Percentiles rank a stretch among this genome's conserved stretches.
These are phyloP conservation scores for Colletotrichum gloeosporioides DNA, from an alignment of 2,329 filamentous ascomycete species.

Conservation along the genomic window DNA sequence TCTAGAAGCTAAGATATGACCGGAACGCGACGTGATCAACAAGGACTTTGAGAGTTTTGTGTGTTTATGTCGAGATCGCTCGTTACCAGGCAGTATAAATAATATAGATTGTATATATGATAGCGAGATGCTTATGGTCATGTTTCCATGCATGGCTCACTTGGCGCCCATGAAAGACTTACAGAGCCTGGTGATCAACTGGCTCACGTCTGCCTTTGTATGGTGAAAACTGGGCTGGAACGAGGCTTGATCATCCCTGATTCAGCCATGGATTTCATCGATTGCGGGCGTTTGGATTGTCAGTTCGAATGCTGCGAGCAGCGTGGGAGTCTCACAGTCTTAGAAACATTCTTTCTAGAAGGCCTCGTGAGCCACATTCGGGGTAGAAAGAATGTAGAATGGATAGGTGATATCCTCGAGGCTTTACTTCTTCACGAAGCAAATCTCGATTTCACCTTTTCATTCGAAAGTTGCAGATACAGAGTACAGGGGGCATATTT, in stretches of 20 bases:
- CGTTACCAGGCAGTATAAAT: background rate
- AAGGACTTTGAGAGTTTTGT: background rate
- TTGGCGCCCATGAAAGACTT: too few species aligned
- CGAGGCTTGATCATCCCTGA: background rate
- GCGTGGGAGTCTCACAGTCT: too few species aligned
- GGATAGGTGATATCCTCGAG: too few species aligned
- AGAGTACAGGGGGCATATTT: too few species aligned
- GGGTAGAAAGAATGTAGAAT: fast-evolving
- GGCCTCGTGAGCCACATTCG: fast-evolving
- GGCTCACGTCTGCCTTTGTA: too few species aligned
- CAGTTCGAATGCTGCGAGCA: too few species aligned
- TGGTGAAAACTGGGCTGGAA: background rate
- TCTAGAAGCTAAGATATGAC: background rate
- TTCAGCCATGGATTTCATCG: background rate
- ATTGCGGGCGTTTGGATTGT: too few species aligned
- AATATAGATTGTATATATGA: background rate
- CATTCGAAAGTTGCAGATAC: too few species aligned
- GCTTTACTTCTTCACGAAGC: too few species aligned
- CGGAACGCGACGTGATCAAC: background rate
- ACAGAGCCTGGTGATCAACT: too few species aligned
- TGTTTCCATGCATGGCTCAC: background rate
- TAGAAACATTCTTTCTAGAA: too few species aligned
- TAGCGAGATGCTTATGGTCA: background rate
- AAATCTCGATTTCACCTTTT: too few species aligned
- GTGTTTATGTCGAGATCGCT: background rate